These are phyloP conservation scores for Lolium perenne DNA, from an alignment of 176 grass and related monocot genomes.

Conservation along the genomic window DNA sequence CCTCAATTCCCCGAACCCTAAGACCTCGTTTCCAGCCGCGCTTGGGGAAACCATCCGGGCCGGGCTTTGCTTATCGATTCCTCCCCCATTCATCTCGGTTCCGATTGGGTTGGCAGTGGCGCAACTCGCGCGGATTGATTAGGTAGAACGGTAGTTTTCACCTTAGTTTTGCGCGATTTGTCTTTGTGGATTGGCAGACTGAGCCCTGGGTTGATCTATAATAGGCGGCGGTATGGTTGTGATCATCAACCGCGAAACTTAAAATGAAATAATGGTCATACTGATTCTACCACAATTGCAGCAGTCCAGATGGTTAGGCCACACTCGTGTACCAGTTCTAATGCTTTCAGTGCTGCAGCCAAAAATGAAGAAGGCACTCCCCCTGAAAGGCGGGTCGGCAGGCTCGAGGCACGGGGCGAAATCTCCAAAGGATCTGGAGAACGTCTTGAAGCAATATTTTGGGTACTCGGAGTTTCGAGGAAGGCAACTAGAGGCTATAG, in stretches of 20 bases:
- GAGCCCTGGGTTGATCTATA: background rate
- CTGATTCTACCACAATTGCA: background rate
- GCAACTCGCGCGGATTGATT: background rate
- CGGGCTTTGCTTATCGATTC: background rate
- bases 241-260: background rate
- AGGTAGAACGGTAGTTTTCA: background rate
- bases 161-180: background rate
- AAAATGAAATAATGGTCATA: background rate
- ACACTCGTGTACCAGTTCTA: background rate
- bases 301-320: background rate
- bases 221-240: background rate
- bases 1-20: background rate
- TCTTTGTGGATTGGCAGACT: background rate
- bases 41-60: background rate
- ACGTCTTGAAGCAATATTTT: slow-evolving; percentile 71
- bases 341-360: slow-evolving; percentile 28
- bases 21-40: background rate
- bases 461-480: slow-evolving; percentile 80
- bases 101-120: background rate
- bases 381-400: slow-evolving; percentile 40
- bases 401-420: slow-evolving; percentile 34
- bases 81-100: background rate
- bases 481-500: slow-evolving; percentile 84
- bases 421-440: slow-evolving; percentile 54
- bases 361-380: slow-evolving; percentile 81